Evolutionary conservation across 1,284 basidiomycete genomes (phyloP).

Genomic region (Tylopilus sp.): DNA sequence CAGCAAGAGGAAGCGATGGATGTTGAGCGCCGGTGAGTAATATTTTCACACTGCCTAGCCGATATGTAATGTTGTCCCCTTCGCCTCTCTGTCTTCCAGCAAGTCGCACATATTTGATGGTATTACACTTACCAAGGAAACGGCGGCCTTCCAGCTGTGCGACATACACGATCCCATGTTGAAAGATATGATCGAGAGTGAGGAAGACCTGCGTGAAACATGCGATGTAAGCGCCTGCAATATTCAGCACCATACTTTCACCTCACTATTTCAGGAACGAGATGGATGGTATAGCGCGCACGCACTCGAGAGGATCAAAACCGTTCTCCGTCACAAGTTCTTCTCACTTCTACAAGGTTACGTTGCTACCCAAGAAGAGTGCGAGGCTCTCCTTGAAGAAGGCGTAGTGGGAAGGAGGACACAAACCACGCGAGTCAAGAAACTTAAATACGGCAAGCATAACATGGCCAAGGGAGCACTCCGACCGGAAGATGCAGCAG

Average conservation of each 20-base stretch:
- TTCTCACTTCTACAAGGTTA: slow-evolving; percentile 78
- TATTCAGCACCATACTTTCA: not conserved
- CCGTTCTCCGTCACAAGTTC: slow-evolving; percentile 83
- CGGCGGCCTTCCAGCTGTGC: slow-evolving; percentile 89
- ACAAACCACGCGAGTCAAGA: slow-evolving; percentile 39
- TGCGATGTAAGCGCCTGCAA: slow-evolving; percentile 60
- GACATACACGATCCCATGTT: slow-evolving; percentile 87
- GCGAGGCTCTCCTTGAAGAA: slow-evolving; percentile 55
- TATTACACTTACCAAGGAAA: slow-evolving; percentile 68
- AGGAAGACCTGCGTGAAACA: slow-evolving; percentile 58
- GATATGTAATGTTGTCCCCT: not conserved
- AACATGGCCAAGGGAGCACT: slow-evolving; percentile 83
- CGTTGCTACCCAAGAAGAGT: slow-evolving; percentile 67
- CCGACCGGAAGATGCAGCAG: slow-evolving; percentile 75
- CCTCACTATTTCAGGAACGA: slow-evolving; percentile 49
- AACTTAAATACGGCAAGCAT: slow-evolving; percentile 63
- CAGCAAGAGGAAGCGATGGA: slow-evolving; percentile 42
- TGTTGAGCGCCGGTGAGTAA: slow-evolving; percentile 40
- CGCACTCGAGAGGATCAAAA: slow-evolving; percentile 78
- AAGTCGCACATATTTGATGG: slow-evolving; percentile 91
- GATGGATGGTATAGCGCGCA: slow-evolving; percentile 84
- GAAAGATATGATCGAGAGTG: slow-evolving; percentile 72
- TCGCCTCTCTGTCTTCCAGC: slow-evolving; percentile 27
- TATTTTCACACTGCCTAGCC: not conserved
- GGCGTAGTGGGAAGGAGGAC: slow-evolving; percentile 44